Base-by-base conservation (phyloP, 2,329 filamentous ascomycete species). In the Trichoderma semiorbis region DNA sequence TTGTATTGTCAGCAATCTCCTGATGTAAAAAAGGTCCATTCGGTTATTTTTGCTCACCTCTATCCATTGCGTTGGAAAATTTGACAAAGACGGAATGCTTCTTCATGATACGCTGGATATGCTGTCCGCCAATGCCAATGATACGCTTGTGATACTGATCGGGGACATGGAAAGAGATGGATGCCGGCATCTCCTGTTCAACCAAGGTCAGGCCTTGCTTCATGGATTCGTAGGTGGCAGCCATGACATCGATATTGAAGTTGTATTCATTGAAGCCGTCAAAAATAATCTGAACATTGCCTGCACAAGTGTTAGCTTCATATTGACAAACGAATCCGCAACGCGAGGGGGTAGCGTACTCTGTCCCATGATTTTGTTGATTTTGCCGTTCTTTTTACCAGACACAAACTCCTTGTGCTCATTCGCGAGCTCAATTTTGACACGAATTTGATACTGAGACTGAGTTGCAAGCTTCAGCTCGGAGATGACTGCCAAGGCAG, bases 311-410 rank as follows among this genome's bases (percentile, higher is more conserved):
- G 64, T 61, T 68, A 68, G 34, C 18, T 32, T 16, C 26, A 26
- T 3, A 2, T 8, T 24, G 50, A 68, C 26, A 30, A 30, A 30
- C 5, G 34, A 14, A 4, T 30, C 26, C 28, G 21, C 10, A 28
- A 28, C 7, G 10, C 3, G 16, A 39, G 7, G 8, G 47, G 8
- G 11, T 21, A n/a, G 73, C 77, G 53, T 75, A 77, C 95, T 98
- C 82, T 98, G 95, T 28, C 95, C 96, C 96, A 99, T 99, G 78
- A 99, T 99, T 87, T 99, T 99, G 87, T 99, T 99, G 83, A 99
- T 99, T 85, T 99, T 99, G 82, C 96, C 96, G 78, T 99, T 99
- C 86, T 99, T 99, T 87, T 99, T 99, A 76, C 96, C 96, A 77
- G 95, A 98, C 71, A 99, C 96, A 80, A 99, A 99, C 79, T 99